phyloP scores from a whole-genome alignment of 192 early-diverging fungal species.

The Coemansia sp. region DNA sequence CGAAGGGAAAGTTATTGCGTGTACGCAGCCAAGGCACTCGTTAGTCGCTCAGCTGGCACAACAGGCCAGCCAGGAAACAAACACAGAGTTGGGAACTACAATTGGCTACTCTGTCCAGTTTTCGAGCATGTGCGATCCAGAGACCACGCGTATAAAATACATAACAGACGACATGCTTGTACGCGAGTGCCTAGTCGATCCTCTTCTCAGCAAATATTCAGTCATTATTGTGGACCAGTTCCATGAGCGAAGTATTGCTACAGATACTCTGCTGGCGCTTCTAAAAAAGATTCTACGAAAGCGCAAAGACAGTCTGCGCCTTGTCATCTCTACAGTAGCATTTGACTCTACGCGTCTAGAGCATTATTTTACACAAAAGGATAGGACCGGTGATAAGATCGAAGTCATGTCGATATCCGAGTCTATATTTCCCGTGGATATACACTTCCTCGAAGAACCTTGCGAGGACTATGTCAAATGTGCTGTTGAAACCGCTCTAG shows the following conservation, averaged over 20 bases:
- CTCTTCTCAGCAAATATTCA: slow-evolving; percentile 78
- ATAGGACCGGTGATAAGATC: background rate
- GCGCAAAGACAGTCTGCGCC: slow-evolving; percentile 73
- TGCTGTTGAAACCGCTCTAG: slow-evolving; percentile 83
- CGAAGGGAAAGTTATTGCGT: slow-evolving; percentile 85
- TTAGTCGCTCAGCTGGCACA: slow-evolving; percentile 97
- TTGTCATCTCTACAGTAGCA: slow-evolving; percentile 68
- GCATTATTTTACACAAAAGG: too few relatives aligned
- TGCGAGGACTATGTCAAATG: slow-evolving; percentile 91
- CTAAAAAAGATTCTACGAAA: slow-evolving; percentile 76
- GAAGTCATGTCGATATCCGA: slow-evolving; percentile 83
- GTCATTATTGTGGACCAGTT: slow-evolving; percentile 94
- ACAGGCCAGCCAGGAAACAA: slow-evolving; percentile 92
- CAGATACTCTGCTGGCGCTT: slow-evolving; percentile 89
- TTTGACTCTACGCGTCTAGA: too few relatives aligned
- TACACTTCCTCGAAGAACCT: slow-evolving; percentile 87
- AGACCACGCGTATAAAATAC: slow-evolving; percentile 89
- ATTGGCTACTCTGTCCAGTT: slow-evolving; percentile 98
- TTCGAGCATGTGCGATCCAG: slow-evolving; percentile 84
- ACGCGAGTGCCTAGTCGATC: slow-evolving; percentile 87
- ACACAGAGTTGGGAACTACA: slow-evolving; percentile 84
- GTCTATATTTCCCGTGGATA: slow-evolving; percentile 93
- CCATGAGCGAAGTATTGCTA: slow-evolving; percentile 88
- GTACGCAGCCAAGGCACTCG: slow-evolving; percentile 94
- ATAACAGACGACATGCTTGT: slow-evolving; percentile 97